Base-by-base conservation (phyloP, 176 grass and related monocot genomes). In the Oryza australiensis region DNA sequence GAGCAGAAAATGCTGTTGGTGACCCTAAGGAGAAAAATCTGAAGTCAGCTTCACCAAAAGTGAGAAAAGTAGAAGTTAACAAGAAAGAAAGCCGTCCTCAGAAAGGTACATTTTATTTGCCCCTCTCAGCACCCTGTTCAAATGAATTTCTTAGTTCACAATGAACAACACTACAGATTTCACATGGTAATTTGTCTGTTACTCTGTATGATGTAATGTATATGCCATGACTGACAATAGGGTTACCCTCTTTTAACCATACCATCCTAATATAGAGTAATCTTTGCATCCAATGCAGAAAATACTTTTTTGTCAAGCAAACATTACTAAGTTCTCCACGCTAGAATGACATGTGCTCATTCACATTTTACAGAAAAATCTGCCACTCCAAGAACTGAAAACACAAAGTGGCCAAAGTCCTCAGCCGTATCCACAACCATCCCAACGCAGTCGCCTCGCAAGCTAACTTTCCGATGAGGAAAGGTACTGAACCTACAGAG, bases 401-500 rank as follows among this genome's bases (percentile, higher is more conserved):
- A 15, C 7, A 16, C 60, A 73, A 84, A 74, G 74, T 40, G 40
- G 46, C 2, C 68, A 83, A 87, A 74, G 73, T 15, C 43, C 68
- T 55, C 69, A 43, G 20, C 29, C 7, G 43, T 32, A 20, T 12
- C 42, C 28, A 73, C 77, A 7, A 72, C 46, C 51, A 67, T 63
- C 10, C n/a, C 6, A 24, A 27, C 26, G 6, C 42, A 49, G 13
- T 41, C 72, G 30, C 68, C 81, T 72, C 60, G 74, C 72, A 89
- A 84, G 62, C 68, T 94, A 32, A 91, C 75, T 1, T 91, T 94
- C 66, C 82, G 69, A 8, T 41, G 87, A 67, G 89, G 81, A 46
- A 94, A 82, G 84, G 73, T 89, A n/a, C 27, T 91, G 65, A 87
- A 72, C 22, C 79, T 86, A 3, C 78, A 66, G 34, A 72, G 40